Percentiles rank a stretch among this genome's conserved stretches.
phyloP scores from a whole-genome alignment of 139 green algal genomes.

The Raphidocelis subcapitata region DNA sequence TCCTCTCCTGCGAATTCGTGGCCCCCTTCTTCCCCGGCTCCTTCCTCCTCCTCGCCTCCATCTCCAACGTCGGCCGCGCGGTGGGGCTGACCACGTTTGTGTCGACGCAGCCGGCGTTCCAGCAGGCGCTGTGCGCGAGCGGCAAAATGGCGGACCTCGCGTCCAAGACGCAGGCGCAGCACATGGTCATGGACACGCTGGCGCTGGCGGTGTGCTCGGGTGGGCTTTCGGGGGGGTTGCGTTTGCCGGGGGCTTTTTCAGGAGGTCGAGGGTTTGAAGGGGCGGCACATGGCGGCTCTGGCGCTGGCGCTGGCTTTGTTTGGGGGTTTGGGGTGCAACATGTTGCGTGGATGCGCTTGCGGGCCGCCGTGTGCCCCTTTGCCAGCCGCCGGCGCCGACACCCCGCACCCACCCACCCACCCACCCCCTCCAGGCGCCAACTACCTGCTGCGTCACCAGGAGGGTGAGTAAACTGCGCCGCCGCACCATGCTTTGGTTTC shows the following conservation, averaged over 20 bases:
- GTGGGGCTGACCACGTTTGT: slow-evolving; percentile 88
- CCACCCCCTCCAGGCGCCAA: slow-evolving; percentile 26
- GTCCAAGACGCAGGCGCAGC: slow-evolving; percentile 88
- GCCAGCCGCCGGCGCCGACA: too few species aligned
- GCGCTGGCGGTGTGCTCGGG: slow-evolving; percentile 61
- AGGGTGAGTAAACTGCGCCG: slow-evolving; percentile 7
- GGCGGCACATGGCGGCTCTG: too few species aligned
- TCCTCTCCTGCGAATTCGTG: slow-evolving; percentile 78
- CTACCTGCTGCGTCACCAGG: slow-evolving; percentile 27
- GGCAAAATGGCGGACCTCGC: slow-evolving; percentile 94
- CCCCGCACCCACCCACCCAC: too few species aligned
- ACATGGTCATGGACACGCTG: slow-evolving; percentile 90
- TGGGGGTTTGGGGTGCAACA: too few species aligned
- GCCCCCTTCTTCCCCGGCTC: slow-evolving; percentile 82
- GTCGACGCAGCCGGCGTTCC: slow-evolving; percentile 80
- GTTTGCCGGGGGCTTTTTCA: too few species aligned
- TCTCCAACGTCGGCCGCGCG: slow-evolving; percentile 90
- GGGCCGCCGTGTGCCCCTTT: too few species aligned
- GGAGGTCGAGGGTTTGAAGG: too few species aligned
- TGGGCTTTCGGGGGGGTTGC: too few species aligned
- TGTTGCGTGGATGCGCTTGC: too few species aligned
- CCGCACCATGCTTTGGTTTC: too few species aligned
- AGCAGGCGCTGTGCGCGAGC: slow-evolving; percentile 71
- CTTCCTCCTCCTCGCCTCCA: slow-evolving; percentile 81
- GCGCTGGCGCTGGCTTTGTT: too few species aligned